phyloP scores from a whole-genome alignment of 1,284 basidiomycete genomes.

The Heterobasidion annosum region DNA sequence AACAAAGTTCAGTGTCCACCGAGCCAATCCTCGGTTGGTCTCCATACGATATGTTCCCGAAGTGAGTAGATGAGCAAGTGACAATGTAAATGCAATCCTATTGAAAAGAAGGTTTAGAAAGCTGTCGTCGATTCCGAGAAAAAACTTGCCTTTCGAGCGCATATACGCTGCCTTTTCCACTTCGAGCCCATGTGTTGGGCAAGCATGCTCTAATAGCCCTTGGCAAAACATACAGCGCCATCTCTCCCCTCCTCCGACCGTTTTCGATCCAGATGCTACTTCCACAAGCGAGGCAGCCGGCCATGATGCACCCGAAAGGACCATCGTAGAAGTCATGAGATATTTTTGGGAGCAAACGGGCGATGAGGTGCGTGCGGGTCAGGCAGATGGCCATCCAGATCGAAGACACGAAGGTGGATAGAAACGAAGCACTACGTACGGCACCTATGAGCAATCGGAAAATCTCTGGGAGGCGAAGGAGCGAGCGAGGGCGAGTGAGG shows the following conservation, averaged over 20 bases:
- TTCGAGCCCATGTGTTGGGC: conserved; percentile 41
- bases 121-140: conserved; percentile 16
- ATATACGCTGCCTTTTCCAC: conserved; percentile 26
- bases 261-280: conserved; percentile 70
- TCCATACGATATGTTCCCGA: conserved; percentile 51
- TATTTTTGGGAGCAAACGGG: conserved; percentile 51
- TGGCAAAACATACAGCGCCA: conserved; percentile 70
- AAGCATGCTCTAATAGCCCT: conserved; percentile 54
- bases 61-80: conserved; percentile 57
- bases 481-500: conserved; percentile 42
- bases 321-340: conserved; percentile 75
- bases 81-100: conserved; percentile 45
- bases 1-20: conserved; percentile 60
- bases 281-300: conserved; percentile 65
- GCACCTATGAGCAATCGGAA: conserved; percentile 37
- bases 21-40: conserved; percentile 58
- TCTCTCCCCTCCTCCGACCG: conserved; percentile 59
- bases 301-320: conserved; percentile 55
- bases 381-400: conserved; percentile 64
- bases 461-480: conserved; percentile 33
- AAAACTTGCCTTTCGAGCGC: conserved; percentile 41
- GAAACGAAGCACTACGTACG: conserved; percentile 58
- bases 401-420: conserved; percentile 60
- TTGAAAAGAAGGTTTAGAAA: background rate
- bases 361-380: conserved; percentile 53